Percentiles rank a stretch among this genome's conserved stretches.
phyloP scores from a whole-genome alignment of 1,284 basidiomycete genomes.

The Erythrobasidium hasegawianum region DNA sequence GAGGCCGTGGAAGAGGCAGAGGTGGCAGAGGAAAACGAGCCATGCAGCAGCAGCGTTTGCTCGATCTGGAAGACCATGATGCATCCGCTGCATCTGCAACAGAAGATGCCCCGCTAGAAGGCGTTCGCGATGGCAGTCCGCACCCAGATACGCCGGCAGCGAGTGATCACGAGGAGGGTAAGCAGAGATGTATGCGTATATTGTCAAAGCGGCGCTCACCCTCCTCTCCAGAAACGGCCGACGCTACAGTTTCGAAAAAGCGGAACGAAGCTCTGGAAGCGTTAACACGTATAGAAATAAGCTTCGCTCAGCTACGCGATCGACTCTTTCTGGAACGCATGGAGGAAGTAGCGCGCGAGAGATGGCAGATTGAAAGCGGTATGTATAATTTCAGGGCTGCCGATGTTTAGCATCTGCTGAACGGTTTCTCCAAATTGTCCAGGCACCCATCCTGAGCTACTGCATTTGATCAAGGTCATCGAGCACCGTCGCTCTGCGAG shows the following conservation, averaged over 20 bases:
- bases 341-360: conserved; percentile 56
- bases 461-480: conserved; percentile 61
- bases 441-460: conserved; percentile 77
- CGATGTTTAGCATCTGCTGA: background rate
- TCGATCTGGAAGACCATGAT: conserved; percentile 19
- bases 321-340: conserved; percentile 57
- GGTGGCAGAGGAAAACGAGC: conserved; percentile 14
- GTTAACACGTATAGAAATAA: conserved; percentile 56
- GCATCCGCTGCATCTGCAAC: conserved; percentile 9
- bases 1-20: conserved; percentile 22
- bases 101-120: conserved; percentile 19
- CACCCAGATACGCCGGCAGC: conserved; percentile 16
- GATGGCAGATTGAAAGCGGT: conserved; percentile 56
- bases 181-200: background rate
- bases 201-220: background rate
- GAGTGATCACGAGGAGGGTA: conserved; percentile 33
- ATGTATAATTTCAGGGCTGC: conserved; percentile 38
- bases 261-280: conserved; percentile 54
- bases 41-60: conserved; percentile 5
- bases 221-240: conserved; percentile 6
- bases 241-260: conserved; percentile 28
- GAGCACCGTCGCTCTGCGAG: conserved; percentile 48
- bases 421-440: too few species aligned
- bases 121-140: conserved; percentile 9
- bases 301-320: conserved; percentile 57